These are phyloP conservation scores for Fusarium camptoceras DNA, from an alignment of 2,329 filamentous ascomycete species.

Conservation along the genomic window DNA sequence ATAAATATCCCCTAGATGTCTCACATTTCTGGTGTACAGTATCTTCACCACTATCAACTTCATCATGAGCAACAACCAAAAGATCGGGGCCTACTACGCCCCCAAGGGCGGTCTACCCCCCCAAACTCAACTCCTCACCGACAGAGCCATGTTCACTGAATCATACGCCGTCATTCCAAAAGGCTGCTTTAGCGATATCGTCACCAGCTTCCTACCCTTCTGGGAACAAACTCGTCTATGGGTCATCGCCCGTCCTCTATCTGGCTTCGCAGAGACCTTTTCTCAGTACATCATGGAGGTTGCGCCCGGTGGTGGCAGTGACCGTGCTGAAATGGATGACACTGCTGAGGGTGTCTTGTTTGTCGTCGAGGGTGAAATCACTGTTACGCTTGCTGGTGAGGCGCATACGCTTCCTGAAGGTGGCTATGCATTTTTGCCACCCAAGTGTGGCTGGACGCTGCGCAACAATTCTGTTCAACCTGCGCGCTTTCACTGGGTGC, in stretches of 20 bases:
- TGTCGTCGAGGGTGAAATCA: conserved; percentile 26
- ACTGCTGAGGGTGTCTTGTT: conserved; percentile 27
- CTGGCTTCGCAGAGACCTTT: conserved; percentile 31
- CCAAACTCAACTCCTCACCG: conserved; percentile 29
- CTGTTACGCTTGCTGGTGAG: conserved; percentile 12
- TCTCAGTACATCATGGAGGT: conserved; percentile 36
- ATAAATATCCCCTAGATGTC: background rate
- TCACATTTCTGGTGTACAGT: background rate
- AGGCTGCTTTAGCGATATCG: conserved; percentile 34
- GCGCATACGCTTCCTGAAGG: conserved; percentile 14
- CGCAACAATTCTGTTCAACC: conserved; percentile 21
- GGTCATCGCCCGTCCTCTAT: conserved; percentile 27
- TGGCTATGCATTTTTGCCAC: conserved; percentile 28
- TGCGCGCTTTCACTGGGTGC: conserved; percentile 31
- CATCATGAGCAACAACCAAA: conserved; percentile 13
- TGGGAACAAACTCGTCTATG: conserved; percentile 32
- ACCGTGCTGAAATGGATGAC: conserved; percentile 28
- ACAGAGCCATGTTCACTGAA: conserved; percentile 34
- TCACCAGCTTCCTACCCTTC: conserved; percentile 30
- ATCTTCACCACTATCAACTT: background rate
- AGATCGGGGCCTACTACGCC: conserved; percentile 28
- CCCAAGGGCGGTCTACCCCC: conserved; percentile 29
- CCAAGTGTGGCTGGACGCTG: conserved; percentile 28
- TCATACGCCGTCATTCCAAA: conserved; percentile 34
- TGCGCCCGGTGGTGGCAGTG: conserved; percentile 22